Base-by-base conservation (phyloP, 1,284 basidiomycete genomes). In the Ceratobasidium papillatum region DNA sequence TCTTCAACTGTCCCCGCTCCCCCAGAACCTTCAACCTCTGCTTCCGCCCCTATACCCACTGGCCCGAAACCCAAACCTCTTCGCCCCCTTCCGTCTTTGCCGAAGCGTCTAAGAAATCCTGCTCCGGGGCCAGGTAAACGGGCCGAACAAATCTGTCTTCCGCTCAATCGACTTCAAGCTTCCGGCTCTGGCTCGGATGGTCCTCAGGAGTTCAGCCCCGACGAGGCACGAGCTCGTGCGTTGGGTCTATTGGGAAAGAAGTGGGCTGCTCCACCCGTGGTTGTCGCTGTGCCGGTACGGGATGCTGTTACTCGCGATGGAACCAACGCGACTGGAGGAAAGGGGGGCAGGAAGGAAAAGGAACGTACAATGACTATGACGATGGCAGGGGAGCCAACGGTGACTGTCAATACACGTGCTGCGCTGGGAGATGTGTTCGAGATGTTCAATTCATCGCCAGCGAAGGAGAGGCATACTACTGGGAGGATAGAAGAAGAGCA, bases 381-480 rank as follows among this genome's bases (percentile, higher is more conserved):
- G 59, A 74, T 69, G 51, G 74, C 49, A 17, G 68, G 78, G 0
- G 87, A 89, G 78, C 87, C 90, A 8, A 90, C 91, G 0, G 90
- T 92, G 4, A 95, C 93, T 0, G 90, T 94, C 76, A 94, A 94
- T 80, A 95, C 93, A 56, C 95, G 95, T 81, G 93, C 94, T 77
- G 96, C 96, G 2, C 86, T 96, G 66, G 92, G 89, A n/a, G 95
- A 97, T 80, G 94, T 98, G 47, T 94, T 94, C 83, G 91, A 91
- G 74, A 94, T 98, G 90, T 96, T 95, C 81, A 96, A 97, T 81
- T 85, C 3, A 85, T 86, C 47, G 83, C 11, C 81, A 82, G 34
- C 81, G 83, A 75, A 52, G 19, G 73, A 74, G 12, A 75, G 71
- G 12, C 52, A 62, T 49, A 71, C 56, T 17, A 72, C 71, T 45